Base-by-base conservation (phyloP, 768 basidiomycete genomes). In the Roridomyces roridus region DNA sequence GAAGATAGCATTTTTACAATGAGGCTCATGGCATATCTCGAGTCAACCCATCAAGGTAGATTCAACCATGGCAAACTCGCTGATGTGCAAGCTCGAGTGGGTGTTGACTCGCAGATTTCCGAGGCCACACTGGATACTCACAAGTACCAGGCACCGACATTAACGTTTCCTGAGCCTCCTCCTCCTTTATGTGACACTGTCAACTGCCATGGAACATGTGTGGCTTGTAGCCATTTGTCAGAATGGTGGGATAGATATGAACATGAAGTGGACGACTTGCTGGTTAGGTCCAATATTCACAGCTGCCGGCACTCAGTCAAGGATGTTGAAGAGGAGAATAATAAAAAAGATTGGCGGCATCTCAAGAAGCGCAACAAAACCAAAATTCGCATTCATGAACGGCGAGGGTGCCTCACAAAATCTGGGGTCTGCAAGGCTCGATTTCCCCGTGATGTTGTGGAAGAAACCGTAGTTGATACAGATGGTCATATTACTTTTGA, bases 111-210 rank as follows among this genome's bases (percentile, higher is more conserved):
- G n/a, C n/a, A 5, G 31, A 50, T 62, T n/a, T n/a, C n/a, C 14
- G 29, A 31, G 6, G 1, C 59, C 36, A 14, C 4, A 24, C 9
- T 17, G 26, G 18, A n/a, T 37, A 15, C 28, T n/a, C 37, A 11
- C 5, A 60, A 66, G 48, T 47, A 47, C 18, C 18, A 15, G 6
- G 23, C 25, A 8, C 68, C 70, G 6, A 69, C 67, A 10, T 36
- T 63, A 26, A 68, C 65, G 0, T 24, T 73, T 0, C 34, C 35
- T 0, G 45, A 62, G 4, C 70, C 70, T 4, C 72, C 70, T 15
- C 37, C 42, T 15, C n/a, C n/a, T n/a, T n/a, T n/a, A n/a, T n/a
- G n/a, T n/a, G 28, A 46, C 20, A 9, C 5, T 2, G 18, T 29
- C 24, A 29, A 23, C 4, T 25, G 25, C 21, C 65, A 65, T 48